Percentiles rank a stretch among this genome's conserved stretches.
Conservation (phyloP, 371 early-diverging fungal genomes). For the Coemansia sp. region DNA sequence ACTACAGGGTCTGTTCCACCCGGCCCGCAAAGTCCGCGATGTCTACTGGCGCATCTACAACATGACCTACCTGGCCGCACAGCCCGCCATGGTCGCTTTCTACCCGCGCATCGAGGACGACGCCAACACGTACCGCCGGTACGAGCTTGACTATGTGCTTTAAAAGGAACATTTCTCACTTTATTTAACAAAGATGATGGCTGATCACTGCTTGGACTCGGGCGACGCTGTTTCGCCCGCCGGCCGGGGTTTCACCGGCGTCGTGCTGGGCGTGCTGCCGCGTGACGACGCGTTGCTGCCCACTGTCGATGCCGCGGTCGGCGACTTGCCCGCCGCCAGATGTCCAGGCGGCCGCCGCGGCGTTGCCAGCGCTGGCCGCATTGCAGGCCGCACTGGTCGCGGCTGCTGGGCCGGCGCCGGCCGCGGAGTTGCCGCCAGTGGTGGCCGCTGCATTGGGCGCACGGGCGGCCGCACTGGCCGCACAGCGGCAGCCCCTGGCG, state of each 20-base stretch:
- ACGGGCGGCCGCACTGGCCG: neutral
- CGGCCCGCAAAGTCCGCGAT: slow-evolving; percentile 93
- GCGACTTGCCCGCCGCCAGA: neutral
- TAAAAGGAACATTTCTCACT: neutral
- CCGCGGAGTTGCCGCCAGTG: neutral
- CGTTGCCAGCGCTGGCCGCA: too few species aligned
- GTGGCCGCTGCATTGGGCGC: neutral
- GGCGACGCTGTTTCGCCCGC: neutral
- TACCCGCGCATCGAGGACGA: slow-evolving; percentile 90
- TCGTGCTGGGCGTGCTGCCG: slow-evolving; percentile 26
- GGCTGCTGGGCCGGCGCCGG: slow-evolving; percentile 6
- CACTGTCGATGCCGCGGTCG: neutral
- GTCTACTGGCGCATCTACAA: slow-evolving; percentile 98
- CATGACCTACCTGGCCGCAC: slow-evolving; percentile 87
- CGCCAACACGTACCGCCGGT: slow-evolving; percentile 71
- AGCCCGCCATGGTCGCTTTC: slow-evolving; percentile 87
- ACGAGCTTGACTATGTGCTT: slow-evolving; percentile 69
- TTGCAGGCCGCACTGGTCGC: slow-evolving; percentile 1
- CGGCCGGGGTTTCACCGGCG: slow-evolving; percentile 3
- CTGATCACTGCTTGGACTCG: neutral
- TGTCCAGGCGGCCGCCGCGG: neutral
- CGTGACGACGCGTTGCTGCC: slow-evolving; percentile 12
- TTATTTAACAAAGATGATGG: too few species aligned
- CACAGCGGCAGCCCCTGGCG: neutral
- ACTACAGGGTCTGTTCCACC: slow-evolving; percentile 96